Evolutionary conservation across 371 early-diverging fungal genomes (phyloP), one percentile per base, ranked within the genome.

Genomic region (Saksenaea vasiformis): DNA sequence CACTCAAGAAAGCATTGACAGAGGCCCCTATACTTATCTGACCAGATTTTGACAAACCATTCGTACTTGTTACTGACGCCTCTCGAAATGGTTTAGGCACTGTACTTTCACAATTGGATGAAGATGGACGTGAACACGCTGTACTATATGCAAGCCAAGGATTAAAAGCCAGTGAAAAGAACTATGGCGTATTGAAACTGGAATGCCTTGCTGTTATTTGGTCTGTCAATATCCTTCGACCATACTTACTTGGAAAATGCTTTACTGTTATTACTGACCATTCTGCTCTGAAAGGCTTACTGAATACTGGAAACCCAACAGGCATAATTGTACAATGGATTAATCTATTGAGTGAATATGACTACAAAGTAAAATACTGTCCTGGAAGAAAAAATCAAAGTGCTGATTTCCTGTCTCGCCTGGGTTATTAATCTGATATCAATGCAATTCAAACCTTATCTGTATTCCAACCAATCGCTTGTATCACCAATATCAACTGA

Each of bases 321-420:
- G 62, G 73, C 0, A 56, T 78, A 1, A 82, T 79, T 54, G 78
- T 66, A 28, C 67, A 74, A 5, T 84, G 77, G 74, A 28, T 76
- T 28, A 24, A 63, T 15, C 47, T 59, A 5, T 65, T 84, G 13
- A 47, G 72, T 22, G 73, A 78, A 15, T 80, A 68, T 44, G 55
- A 76, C 36, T 73, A 81, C 64, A 17, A 54, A 0, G 61, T 85
- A 27, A 54, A 15, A 0, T 76, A 79, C 53, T 66, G 68, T 10
- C 73, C 83, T 9, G 87, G 85, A 10, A 54, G 37, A 0, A 19
- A 59, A 4, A 74, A 83, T 57, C 61, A 66, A 1, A 69, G 61
- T 28, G 74, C 84, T 1, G 80, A 86, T 72, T 80, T 82, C 7
- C 66, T 86, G 1, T 80, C 82, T 36, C 77, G 77, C n/a, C n/a